Evolutionary conservation across 352 stramenopile species (phyloP), one percentile per base, ranked within the genome.

Genomic region (Globisporangium acanthophoron): DNA sequence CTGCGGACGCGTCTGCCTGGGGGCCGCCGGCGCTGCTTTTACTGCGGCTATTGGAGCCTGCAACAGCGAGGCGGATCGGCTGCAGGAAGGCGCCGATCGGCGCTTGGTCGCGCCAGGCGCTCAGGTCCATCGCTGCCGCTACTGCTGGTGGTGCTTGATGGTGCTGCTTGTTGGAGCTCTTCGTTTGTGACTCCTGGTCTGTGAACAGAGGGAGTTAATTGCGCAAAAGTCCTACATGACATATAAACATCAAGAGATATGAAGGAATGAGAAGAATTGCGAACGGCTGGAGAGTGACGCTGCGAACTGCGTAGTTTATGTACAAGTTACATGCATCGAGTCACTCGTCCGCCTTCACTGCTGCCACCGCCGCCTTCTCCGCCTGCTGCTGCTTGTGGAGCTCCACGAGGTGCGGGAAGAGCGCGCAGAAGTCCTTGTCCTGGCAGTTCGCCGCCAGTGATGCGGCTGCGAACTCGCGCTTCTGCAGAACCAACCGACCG

Each of bases 391-490:
- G 41, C 29, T 66, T 18, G 45, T 88, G 67, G 39, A 91, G 58
- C 49, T 73, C 68, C 12, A 94, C 84, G 45, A 96, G 73, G 21
- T 97, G 82, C 2, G 89, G 82, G 55, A 97, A 97, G 21, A 96
- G 70, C 52, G 70, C 62, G 40, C 75, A 66, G 61, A 97, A 97
- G 49, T 79, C 81, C 63, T 88, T 85, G 71, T 96, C 81, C 27
- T 69, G 69, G 69, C 80, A 87, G 65, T 97, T 97, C 53, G 72
- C 70, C 6, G 69, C 71, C 15, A 97, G 74, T 37, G 81, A 95
- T 13, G 67, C 69, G 20, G 49, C 64, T 1, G 90, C 90, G 41
- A 91, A 80, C 44, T 63, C 70, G 47, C 74, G 72, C 74, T 96
- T 96, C 76, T 90, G 47, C 41, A 44, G 37, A 3, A 5, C 8